Percentiles rank a stretch among this genome's conserved stretches.
Evolutionary conservation across 1,139 yeast genomes (phyloP).

Genomic region (Protomyces gravidus): DNA sequence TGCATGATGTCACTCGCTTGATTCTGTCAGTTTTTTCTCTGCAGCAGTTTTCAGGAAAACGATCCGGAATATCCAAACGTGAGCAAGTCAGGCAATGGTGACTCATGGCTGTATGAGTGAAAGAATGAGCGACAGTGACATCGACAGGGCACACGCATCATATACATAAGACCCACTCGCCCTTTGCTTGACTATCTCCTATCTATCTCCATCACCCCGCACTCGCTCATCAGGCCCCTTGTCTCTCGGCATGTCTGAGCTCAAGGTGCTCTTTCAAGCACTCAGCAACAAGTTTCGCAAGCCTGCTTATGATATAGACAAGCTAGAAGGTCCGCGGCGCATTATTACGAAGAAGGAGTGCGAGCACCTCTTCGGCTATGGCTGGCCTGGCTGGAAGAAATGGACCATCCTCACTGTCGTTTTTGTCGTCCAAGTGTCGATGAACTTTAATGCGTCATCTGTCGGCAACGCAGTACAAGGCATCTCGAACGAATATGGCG

Average conservation of each 20-base stretch:
- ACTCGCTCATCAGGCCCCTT: no score
- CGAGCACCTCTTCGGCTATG: slow-evolving; percentile 42
- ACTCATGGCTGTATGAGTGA: no score
- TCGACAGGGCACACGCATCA: no score
- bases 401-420: slow-evolving; percentile 43
- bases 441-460: slow-evolving; percentile 45
- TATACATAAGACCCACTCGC: no score
- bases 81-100: no score
- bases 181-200: no score
- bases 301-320: background rate
- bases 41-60: no score
- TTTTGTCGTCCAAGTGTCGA: slow-evolving; percentile 44
- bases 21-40: no score
- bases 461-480: slow-evolving; percentile 41
- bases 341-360: slow-evolving; percentile 40
- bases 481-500: slow-evolving; percentile 40
- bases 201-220: no score
- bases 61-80: no score
- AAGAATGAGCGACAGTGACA: no score
- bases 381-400: slow-evolving; percentile 40
- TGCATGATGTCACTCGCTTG: no score
- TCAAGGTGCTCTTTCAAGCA: background rate
- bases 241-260: background rate
- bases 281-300: background rate
- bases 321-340: slow-evolving; percentile 12